phyloP scores from a whole-genome alignment of 2,329 filamentous ascomycete genomes.

The Cladophialophora chaetospira region DNA sequence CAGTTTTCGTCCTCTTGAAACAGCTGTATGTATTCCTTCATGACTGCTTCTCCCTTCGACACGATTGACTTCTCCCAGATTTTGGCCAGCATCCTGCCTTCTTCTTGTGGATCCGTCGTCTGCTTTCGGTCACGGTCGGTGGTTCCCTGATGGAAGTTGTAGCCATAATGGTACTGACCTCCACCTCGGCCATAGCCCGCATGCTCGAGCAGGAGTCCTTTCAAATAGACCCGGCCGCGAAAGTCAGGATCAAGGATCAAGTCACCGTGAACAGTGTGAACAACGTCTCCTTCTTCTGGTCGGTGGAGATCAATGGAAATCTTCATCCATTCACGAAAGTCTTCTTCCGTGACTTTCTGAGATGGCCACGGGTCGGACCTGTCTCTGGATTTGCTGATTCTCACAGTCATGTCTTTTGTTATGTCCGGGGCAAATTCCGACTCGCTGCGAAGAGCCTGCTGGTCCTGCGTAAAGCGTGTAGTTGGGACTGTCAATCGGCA shows the following conservation, averaged over 20 bases:
- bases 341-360: conserved; percentile 1
- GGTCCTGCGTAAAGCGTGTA: no score
- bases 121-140: conserved; percentile 22
- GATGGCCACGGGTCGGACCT: neutral
- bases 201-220: conserved; percentile 19
- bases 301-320: conserved; percentile 22
- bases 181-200: neutral
- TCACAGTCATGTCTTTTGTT: conserved; percentile 25
- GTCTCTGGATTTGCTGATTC: conserved; percentile 11
- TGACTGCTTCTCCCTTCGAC: neutral
- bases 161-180: conserved; percentile 11
- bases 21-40: conserved; percentile 29
- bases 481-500: conserved; percentile 6
- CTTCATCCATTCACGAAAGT: conserved; percentile 25
- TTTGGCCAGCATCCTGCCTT: conserved; percentile 13
- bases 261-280: conserved; percentile 15
- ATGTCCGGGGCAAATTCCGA: conserved; percentile 10
- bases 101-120: conserved; percentile 13
- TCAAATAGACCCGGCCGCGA: conserved; percentile 22
- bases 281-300: conserved; percentile 5
- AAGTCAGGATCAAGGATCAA: conserved; percentile 18
- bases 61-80: conserved; percentile 24
- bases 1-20: conserved; percentile 26
- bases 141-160: conserved; percentile 19
- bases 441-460: no score